Evolutionary conservation across 1,139 yeast species (phyloP).

Genomic region (Magnusiomyces paraingens): DNA sequence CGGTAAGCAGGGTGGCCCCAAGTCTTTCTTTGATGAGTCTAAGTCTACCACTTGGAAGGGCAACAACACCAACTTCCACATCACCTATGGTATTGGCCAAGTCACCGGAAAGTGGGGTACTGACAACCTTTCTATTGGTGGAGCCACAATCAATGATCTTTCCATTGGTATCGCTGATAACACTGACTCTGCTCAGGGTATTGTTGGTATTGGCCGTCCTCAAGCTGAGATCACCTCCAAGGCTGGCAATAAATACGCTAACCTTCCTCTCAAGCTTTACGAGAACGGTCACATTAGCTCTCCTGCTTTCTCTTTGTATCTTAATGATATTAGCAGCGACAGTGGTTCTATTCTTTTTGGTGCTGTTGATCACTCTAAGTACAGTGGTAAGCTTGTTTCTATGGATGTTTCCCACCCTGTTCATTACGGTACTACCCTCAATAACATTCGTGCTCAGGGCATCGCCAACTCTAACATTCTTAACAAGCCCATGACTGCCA

Average conservation of each 20-base stretch:
- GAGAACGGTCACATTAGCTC: constrained; percentile 36
- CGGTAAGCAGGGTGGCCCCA: constrained; percentile 21
- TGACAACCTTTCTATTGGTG: constrained; percentile 41
- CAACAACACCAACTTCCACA: constrained; percentile 42
- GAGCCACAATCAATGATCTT: constrained; percentile 36
- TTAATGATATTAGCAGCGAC: constrained; percentile 24
- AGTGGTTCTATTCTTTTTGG: constrained; percentile 43
- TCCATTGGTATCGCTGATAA: constrained; percentile 47
- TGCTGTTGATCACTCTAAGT: constrained; percentile 47
- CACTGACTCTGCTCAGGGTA: constrained; percentile 41
- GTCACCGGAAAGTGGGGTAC: constrained; percentile 58
- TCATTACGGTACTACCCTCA: constrained; percentile 45
- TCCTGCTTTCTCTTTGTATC: constrained; percentile 38
- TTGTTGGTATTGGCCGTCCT: constrained; percentile 50
- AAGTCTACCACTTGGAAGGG: constrained; percentile 42
- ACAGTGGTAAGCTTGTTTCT: constrained; percentile 34
- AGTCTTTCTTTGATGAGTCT: constrained; percentile 39
- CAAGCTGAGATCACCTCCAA: constrained; percentile 30
- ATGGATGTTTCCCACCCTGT: constrained; percentile 35
- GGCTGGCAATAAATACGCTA: constrained; percentile 27
- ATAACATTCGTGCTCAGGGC: constrained; percentile 34
- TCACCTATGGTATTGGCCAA: constrained; percentile 54
- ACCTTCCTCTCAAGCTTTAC: constrained; percentile 40
- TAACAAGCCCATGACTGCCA: constrained; percentile 36
- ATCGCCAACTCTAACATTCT: constrained; percentile 33